phyloP scores from a whole-genome alignment of 2,329 filamentous ascomycete genomes.

The Beauveria sp. region DNA sequence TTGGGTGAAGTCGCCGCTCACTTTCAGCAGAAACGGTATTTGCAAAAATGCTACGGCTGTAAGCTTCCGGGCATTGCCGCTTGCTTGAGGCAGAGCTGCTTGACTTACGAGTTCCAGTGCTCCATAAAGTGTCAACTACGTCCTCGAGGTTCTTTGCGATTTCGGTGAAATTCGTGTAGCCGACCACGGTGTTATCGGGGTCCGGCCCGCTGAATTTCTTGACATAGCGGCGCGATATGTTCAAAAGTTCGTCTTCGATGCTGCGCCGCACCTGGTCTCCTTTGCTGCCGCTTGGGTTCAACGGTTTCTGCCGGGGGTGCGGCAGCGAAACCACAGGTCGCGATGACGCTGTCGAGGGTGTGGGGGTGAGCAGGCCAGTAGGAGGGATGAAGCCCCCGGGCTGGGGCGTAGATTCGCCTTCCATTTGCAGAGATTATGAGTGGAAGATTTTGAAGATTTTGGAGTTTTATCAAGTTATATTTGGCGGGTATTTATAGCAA shows the following conservation, averaged over 20 bases:
- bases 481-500: neutral
- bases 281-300: slow-evolving; percentile 50
- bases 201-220: slow-evolving; percentile 47
- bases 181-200: slow-evolving; percentile 39
- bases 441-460: too few relatives aligned
- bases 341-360: slow-evolving; percentile 42
- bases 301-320: slow-evolving; percentile 43
- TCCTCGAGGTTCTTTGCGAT: slow-evolving; percentile 67
- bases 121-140: slow-evolving; percentile 76
- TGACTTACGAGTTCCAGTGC: slow-evolving; percentile 71
- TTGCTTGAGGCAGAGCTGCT: neutral
- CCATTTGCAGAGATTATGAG: slow-evolving; percentile 15
- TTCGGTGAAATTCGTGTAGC: slow-evolving; percentile 57
- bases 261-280: slow-evolving; percentile 54
- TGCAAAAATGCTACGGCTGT: slow-evolving; percentile 59
- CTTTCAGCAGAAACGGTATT: slow-evolving; percentile 72
- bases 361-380: slow-evolving; percentile 43
- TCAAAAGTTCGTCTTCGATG: slow-evolving; percentile 43
- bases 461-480: neutral
- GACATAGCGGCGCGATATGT: slow-evolving; percentile 50
- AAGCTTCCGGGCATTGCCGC: neutral
- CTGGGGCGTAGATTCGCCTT: slow-evolving; percentile 16
- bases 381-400: slow-evolving; percentile 46
- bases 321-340: slow-evolving; percentile 38
- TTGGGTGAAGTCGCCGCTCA: slow-evolving; percentile 64